Evolutionary conservation across 2,329 filamentous ascomycete genomes (phyloP).

Genomic region (Phaeosphaeriaceae sp.): DNA sequence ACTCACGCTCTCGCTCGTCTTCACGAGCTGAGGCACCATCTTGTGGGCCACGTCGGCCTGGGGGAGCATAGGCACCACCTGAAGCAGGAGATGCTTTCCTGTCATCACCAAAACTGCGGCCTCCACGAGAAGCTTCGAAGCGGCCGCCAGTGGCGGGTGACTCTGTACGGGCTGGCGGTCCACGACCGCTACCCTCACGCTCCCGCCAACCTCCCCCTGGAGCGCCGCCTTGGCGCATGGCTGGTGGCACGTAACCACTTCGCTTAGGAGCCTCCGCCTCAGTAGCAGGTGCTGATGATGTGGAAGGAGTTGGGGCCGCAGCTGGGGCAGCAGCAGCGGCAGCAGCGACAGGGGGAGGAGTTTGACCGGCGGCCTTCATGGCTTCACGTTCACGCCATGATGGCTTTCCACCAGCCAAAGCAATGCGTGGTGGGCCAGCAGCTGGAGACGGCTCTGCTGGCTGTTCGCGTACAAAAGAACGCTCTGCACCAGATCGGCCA

Average conservation of each 20-base stretch:
- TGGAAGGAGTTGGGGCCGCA: constrained; percentile 34
- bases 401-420: constrained; percentile 66
- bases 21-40: constrained; percentile 29
- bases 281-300: constrained; percentile 37
- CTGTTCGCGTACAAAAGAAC: constrained; percentile 45
- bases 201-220: constrained; percentile 46
- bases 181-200: constrained; percentile 42
- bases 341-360: constrained; percentile 28
- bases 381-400: constrained; percentile 78
- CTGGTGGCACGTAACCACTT: constrained; percentile 55
- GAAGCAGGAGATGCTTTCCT: constrained; percentile 42
- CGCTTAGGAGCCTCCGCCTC: constrained; percentile 46
- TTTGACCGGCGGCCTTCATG: constrained; percentile 46
- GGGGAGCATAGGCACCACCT: constrained; percentile 39
- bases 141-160: constrained; percentile 41
- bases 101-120: constrained; percentile 37
- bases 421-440: constrained; percentile 65
- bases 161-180: constrained; percentile 36
- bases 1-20: constrained; percentile 35
- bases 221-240: constrained; percentile 46
- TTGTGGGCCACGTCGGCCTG: constrained; percentile 30
- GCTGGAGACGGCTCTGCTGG: constrained; percentile 47
- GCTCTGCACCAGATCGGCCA: constrained; percentile 47
- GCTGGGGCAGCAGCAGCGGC: constrained; percentile 44
- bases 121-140: constrained; percentile 38